A percentile compares a stretch with the other conserved stretches of the same genome.
phyloP scores from a whole-genome alignment of 1,139 yeast species.

The Meyerozyma sp. region DNA sequence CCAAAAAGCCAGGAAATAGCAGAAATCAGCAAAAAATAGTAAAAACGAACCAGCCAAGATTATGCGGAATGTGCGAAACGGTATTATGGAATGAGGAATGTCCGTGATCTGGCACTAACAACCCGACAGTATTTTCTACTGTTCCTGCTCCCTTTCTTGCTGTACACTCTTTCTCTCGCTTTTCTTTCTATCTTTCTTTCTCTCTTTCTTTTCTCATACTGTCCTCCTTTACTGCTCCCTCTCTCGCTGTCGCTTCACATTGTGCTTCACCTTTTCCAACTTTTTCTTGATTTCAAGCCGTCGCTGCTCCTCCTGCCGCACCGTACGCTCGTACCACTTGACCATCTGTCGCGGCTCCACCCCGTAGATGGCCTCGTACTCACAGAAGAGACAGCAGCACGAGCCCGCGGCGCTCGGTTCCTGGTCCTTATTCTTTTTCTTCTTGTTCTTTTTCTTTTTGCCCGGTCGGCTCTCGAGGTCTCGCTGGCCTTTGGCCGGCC shows the following conservation, averaged over 20 bases:
- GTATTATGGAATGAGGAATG: no score
- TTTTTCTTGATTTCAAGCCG: conserved; percentile 31
- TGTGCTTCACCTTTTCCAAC: conserved; percentile 33
- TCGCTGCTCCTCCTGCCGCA: conserved; percentile 28
- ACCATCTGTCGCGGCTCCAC: conserved; percentile 43
- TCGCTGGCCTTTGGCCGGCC: background rate
- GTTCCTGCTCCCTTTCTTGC: no score
- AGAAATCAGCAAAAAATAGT: no score
- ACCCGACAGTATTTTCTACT: no score
- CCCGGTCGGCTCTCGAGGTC: background rate
- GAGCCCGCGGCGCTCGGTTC: conserved; percentile 13
- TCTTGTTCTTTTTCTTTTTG: conserved; percentile 5
- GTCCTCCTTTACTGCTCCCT: background rate
- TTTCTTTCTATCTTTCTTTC: no score
- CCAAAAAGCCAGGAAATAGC: no score
- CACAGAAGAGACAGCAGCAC: conserved; percentile 50
- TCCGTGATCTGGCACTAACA: no score
- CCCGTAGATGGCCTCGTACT: conserved; percentile 55
- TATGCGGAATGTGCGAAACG: no score
- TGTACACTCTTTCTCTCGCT: no score
- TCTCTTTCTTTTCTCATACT: conserved; percentile 10
- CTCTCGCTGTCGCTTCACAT: conserved; percentile 27
- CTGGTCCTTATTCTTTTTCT: conserved; percentile 6
- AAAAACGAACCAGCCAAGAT: no score
- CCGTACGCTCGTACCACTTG: conserved; percentile 39